Conservation (phyloP, 305 asterid genomes). For the Fraxinus paxiana region DNA sequence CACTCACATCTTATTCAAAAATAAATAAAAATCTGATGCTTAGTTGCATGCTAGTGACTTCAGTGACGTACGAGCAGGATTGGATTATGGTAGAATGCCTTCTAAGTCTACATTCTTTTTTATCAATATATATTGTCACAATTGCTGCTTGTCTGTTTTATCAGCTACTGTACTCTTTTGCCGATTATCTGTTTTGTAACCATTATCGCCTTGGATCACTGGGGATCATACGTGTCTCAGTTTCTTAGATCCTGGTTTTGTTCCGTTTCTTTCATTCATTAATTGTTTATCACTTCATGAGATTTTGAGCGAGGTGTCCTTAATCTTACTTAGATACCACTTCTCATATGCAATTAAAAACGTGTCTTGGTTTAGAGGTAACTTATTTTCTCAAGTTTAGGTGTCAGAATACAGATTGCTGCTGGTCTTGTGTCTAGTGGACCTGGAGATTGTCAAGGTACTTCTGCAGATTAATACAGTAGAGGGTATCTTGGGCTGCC, state of each 20-base stretch:
- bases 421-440: not conserved
- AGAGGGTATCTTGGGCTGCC: not conserved
- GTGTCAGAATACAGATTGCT: not conserved
- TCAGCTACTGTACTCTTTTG: not conserved
- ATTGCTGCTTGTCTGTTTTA: not conserved
- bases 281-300: not conserved
- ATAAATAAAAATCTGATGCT: not conserved
- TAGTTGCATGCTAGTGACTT: not conserved
- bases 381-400: not conserved
- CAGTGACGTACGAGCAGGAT: not conserved
- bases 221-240: not conserved
- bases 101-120: not conserved
- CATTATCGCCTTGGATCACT: not conserved
- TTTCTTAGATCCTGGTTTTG: not conserved
- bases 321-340: not conserved
- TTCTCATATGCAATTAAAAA: not conserved
- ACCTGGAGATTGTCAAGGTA: not conserved
- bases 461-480: not conserved
- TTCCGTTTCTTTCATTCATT: not conserved
- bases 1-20: not conserved
- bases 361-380: not conserved
- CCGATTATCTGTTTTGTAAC: not conserved
- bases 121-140: not conserved
- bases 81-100: not conserved
- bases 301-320: not conserved